Base-by-base conservation (phyloP, 2,329 filamentous ascomycete species). In the Boeremia lycopersici region DNA sequence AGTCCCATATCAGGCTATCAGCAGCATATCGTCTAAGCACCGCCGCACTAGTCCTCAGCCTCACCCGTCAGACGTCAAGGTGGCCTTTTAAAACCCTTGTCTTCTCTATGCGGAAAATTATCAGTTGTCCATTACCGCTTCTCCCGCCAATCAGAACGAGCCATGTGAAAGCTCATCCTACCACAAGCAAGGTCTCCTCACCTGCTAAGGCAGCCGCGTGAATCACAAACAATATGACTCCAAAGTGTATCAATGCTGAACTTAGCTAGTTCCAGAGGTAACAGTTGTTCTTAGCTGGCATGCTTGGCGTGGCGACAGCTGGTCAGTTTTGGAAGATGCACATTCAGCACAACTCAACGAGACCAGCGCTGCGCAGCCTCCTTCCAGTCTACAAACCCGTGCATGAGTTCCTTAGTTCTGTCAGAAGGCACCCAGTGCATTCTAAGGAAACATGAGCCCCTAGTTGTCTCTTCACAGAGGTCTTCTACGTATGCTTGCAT, bases 21-120 rank as follows among this genome's bases (percentile, higher is more conserved):
- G 40, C 26, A 43, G 28, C 23, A 26, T 48, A 40, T 38, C 26
- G 38, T 36, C 19, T 38, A 23, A 25, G 40, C 31, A 40, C 28
- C 17, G 19, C 26, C 23, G 40, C 54, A 44, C 45, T 48, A 53
- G 49, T 34, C 34, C 34, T 51, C 53, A 55, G 52, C 52, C 52
- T 55, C 46, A 46, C 46, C 52, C 52, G 52, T 48, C 35, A 47
- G 52, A 55, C 47, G 52, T 50, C 34, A 46, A 46, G 25, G 52
- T 55, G 52, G 35, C 47, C 47, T 55, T 33, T 55, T 39, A 31
- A 28, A 46, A 46, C 19, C 52, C 52, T 30, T 55, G 51, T 44
- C 40, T 19, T n/a, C 23, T 31, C 12, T 15, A 45, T 49, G 46
- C 36, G 15, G n/a, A 41, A 42, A 13, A 35, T 46, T 41, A 41